Percentiles rank a stretch among this genome's conserved stretches.
These are phyloP conservation scores for Chrysanthemum seticuspe DNA, from an alignment of 129 eudicot genomes.

Conservation along the genomic window DNA sequence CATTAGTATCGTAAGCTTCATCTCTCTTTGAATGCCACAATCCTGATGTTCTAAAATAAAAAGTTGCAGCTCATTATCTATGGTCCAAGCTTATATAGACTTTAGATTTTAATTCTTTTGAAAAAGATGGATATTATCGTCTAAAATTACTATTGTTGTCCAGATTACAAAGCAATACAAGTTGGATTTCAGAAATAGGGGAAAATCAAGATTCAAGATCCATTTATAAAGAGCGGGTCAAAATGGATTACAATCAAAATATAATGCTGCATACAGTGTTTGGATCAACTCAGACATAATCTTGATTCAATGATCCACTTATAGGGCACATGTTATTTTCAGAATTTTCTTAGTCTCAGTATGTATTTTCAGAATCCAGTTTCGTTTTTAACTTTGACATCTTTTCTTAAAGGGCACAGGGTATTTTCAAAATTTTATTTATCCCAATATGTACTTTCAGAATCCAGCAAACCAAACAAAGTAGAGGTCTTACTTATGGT, in stretches of 20 bases:
- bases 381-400: no score
- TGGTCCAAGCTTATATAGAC: constrained; percentile 28
- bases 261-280: no score
- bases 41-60: background rate
- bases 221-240: constrained; percentile 7
- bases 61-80: background rate
- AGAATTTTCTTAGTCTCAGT: no score
- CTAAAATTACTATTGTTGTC: constrained; percentile 3
- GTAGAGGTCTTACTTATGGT: constrained; percentile 80
- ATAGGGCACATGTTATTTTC: no score
- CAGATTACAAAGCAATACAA: constrained; percentile 80
- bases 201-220: constrained; percentile 65
- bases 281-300: no score
- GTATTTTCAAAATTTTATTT: no score
- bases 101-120: background rate
- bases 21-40: background rate
- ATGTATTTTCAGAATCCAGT: no score
- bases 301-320: no score
- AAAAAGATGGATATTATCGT: background rate
- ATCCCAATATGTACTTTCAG: background rate
- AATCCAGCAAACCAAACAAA: constrained; percentile 40
- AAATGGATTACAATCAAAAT: no score
- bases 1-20: constrained; percentile 54
- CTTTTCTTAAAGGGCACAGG: no score
- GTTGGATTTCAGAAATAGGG: constrained; percentile 83